Percentiles rank a stretch among this genome's conserved stretches.
Conservation (phyloP, 305 asterid species). For the Fraxinus baroniana region DNA sequence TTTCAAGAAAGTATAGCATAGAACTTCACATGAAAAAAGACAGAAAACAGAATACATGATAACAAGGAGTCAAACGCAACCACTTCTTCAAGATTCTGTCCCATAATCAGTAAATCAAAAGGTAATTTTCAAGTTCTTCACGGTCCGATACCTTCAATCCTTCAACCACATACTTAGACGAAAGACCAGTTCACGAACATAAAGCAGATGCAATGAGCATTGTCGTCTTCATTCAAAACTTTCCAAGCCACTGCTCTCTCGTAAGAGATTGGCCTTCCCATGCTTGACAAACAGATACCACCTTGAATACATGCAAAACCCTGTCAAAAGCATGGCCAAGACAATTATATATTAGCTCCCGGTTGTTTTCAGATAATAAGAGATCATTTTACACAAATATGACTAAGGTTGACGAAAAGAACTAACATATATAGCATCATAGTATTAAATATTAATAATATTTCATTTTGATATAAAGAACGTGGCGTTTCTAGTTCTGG, state of each 20-base stretch:
- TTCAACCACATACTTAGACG: constrained; percentile 35
- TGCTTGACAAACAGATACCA: constrained; percentile 88
- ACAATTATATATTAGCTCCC: not conserved
- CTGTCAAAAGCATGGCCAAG: constrained; percentile 31
- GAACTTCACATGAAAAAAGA: not conserved
- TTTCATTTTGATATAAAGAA: not conserved
- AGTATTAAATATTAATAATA: not conserved
- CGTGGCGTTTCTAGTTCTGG: not conserved
- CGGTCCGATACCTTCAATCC: not conserved
- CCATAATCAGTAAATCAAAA: not conserved
- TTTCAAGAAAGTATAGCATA: not conserved
- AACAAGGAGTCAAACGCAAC: not conserved
- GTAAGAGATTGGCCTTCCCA: constrained; percentile 88
- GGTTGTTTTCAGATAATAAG: not conserved
- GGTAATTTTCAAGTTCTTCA: not conserved
- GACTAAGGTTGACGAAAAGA: not conserved
- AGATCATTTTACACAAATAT: not conserved
- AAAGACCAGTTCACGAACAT: constrained; percentile 90
- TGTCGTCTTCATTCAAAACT: constrained; percentile 74
- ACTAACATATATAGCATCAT: not conserved
- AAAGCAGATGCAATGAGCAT: constrained; percentile 82
- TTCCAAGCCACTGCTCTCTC: constrained; percentile 97
- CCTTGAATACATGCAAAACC: constrained; percentile 94
- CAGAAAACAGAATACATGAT: not conserved
- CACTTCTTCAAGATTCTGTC: not conserved